Evolutionary conservation across 1,139 yeast species (phyloP), one percentile per base, ranked within the genome.

Genomic region (Protomyces lactucae-debilis): DNA sequence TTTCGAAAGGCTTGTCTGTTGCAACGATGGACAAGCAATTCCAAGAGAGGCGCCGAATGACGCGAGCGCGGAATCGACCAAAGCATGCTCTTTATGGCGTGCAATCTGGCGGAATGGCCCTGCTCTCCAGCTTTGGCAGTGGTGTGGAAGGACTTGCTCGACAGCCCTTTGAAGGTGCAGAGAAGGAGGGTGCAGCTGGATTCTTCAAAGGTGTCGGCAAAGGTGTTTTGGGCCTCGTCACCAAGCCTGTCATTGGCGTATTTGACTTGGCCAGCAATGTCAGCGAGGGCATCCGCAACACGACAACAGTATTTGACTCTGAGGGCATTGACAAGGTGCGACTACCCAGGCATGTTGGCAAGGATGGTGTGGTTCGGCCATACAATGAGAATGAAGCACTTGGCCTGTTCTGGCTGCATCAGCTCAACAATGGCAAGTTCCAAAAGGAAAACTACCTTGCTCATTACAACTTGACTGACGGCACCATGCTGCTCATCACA

Each of bases 191-290:
- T 10, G 85, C 98, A 0, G 79, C 85, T 1, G 99, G 99, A 0
- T 93, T 95, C 73, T 85, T 95, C 76, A 89, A 85, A 73, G 99
- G 99, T 0, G 74, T 95, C 9, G 99, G 99, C 6, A 88, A 87
- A 71, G 99, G 99, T n/a, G 74, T 95, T 25, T 84, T 95, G 64
- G 99, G 99, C 0, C 77, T 95, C 48, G 99, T 99, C 0, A 91
- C 99, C 0, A 95, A 95, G 76, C 90, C 99, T 0, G 97, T 97
- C 0, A 91, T 93, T 72, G 99, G 99, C 6, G 75, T 93, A 40
- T 87, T 95, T 71, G 99, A 95, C 73, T 79, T 95, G 69, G 97
- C 99, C 0, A 87, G 90, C 57, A 92, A 90, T 75, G 86, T 93
- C 36, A 86, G 96, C 76, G 98, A 92, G 74, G 98, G 98, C 28